Evolutionary conservation across 2,329 filamentous ascomycete genomes (phyloP).

Genomic region (Exophiala phaeomuriformis): DNA sequence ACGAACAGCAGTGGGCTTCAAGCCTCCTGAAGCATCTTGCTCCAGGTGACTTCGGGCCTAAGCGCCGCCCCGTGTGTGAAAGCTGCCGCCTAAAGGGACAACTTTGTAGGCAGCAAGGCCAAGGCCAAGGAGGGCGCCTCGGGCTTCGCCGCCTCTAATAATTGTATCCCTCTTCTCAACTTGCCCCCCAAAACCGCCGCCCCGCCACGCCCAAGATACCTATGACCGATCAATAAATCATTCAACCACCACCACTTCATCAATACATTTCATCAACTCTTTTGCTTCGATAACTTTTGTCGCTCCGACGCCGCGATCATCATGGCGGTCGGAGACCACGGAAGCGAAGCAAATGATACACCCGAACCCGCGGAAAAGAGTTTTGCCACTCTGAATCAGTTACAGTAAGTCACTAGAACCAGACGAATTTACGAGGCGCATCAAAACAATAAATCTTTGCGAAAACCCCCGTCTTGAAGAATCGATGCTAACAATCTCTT

Average conservation of each 20-base stretch:
- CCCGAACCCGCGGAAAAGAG: conserved; percentile 64
- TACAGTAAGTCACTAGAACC: conserved; percentile 52
- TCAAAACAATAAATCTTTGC: neutral
- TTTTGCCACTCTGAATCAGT: conserved; percentile 73
- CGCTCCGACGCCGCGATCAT: conserved; percentile 11
- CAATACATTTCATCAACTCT: conserved; percentile 4
- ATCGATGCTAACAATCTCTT: conserved; percentile 25
- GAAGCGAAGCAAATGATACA: conserved; percentile 47
- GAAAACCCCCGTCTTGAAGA: conserved; percentile 13
- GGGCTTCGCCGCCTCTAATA: neutral
- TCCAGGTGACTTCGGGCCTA: neutral
- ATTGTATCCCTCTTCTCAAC: neutral
- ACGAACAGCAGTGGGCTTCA: too few relatives aligned
- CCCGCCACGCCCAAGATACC: neutral
- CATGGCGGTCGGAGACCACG: conserved; percentile 52
- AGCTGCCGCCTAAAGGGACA: neutral
- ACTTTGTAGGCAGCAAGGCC: neutral
- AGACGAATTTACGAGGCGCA: neutral
- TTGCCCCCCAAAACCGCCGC: neutral
- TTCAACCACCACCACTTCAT: conserved; percentile 2
- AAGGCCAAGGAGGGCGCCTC: neutral
- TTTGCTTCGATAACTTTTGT: conserved; percentile 15
- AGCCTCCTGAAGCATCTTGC: neutral
- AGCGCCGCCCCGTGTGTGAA: neutral
- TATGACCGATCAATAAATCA: neutral